Percentiles rank a stretch among this genome's conserved stretches.
phyloP scores from a whole-genome alignment of 2,329 filamentous ascomycete genomes.

The Aspergillus novofumigatus region DNA sequence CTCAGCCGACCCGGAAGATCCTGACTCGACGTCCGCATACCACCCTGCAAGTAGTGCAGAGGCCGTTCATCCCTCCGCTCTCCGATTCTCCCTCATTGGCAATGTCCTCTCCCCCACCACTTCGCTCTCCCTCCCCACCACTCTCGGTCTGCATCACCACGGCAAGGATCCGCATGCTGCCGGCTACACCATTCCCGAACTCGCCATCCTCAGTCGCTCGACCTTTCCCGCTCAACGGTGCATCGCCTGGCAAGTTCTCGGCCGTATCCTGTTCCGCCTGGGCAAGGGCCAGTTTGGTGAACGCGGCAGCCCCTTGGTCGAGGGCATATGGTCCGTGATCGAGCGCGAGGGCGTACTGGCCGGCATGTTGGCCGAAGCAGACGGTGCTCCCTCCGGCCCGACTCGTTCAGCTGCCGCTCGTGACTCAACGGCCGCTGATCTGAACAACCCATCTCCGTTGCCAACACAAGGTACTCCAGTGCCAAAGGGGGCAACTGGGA shows the following conservation, averaged over 20 bases:
- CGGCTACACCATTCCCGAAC: conserved; percentile 86
- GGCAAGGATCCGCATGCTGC: conserved; percentile 87
- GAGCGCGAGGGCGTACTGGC: conserved; percentile 74
- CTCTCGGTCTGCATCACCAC: conserved; percentile 86
- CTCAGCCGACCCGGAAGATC: conserved; percentile 56
- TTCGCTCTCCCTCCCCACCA: conserved; percentile 69
- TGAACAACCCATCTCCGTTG: not conserved
- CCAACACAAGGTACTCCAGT: not conserved
- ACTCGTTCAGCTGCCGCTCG: conserved; percentile 37
- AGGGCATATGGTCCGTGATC: conserved; percentile 77
- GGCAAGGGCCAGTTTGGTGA: conserved; percentile 68
- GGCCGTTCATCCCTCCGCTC: conserved; percentile 59
- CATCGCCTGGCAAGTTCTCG: conserved; percentile 85
- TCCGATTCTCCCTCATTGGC: conserved; percentile 88
- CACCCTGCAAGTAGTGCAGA: conserved; percentile 70
- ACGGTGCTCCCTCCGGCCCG: conserved; percentile 42
- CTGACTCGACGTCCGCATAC: conserved; percentile 71
- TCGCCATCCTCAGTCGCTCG: conserved; percentile 75
- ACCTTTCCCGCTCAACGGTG: conserved; percentile 83
- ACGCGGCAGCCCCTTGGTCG: conserved; percentile 60
- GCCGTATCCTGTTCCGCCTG: conserved; percentile 76
- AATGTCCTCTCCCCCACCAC: conserved; percentile 71
- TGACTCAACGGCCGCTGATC: conserved; percentile 4
- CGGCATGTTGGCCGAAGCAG: conserved; percentile 71
- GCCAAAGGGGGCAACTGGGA: conserved; percentile 15